phyloP scores from a whole-genome alignment of 768 basidiomycete species.

The Naganishia onofrii region DNA sequence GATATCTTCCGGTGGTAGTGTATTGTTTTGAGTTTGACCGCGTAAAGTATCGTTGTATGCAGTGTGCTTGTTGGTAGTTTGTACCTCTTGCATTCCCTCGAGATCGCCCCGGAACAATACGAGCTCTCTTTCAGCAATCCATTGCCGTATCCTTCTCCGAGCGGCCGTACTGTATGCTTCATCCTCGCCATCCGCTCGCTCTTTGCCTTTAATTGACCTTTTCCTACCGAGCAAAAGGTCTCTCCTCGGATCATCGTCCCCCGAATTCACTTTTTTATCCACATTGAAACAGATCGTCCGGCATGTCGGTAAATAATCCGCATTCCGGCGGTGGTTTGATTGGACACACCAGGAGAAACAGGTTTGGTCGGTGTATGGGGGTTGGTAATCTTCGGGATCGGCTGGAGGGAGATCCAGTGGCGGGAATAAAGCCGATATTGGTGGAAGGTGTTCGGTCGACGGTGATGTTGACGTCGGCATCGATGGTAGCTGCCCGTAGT shows the following conservation, averaged over 20 bases:
- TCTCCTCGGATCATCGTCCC: constrained; percentile 14
- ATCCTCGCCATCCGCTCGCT: not conserved
- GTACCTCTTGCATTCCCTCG: constrained; percentile 3
- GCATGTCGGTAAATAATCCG: constrained; percentile 16
- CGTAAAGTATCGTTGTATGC: too few relatives aligned
- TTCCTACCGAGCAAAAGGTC: constrained; percentile 1
- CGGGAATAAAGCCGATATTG: constrained; percentile 19
- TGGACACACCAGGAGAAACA: constrained; percentile 26
- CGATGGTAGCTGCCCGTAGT: not conserved
- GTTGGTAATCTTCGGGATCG: constrained; percentile 17
- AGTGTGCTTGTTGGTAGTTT: not conserved
- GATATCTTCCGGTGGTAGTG: not conserved
- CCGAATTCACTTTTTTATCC: constrained; percentile 1
- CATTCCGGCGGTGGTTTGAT: constrained; percentile 10
- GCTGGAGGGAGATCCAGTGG: constrained; percentile 20
- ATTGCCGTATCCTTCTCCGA: constrained; percentile 1
- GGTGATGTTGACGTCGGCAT: not conserved
- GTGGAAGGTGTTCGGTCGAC: constrained; percentile 9
- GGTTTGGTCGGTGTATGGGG: constrained; percentile 21
- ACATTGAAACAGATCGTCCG: constrained; percentile 21
- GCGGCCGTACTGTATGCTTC: not conserved
- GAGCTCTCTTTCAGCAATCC: constrained; percentile 17
- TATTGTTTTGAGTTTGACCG: not conserved
- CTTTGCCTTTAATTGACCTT: constrained; percentile 13
- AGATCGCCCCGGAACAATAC: constrained; percentile 17